Evolutionary conservation across 352 stramenopile species (phyloP), one percentile per base, ranked within the genome.

Genomic region (Phytophthora agathidicida): DNA sequence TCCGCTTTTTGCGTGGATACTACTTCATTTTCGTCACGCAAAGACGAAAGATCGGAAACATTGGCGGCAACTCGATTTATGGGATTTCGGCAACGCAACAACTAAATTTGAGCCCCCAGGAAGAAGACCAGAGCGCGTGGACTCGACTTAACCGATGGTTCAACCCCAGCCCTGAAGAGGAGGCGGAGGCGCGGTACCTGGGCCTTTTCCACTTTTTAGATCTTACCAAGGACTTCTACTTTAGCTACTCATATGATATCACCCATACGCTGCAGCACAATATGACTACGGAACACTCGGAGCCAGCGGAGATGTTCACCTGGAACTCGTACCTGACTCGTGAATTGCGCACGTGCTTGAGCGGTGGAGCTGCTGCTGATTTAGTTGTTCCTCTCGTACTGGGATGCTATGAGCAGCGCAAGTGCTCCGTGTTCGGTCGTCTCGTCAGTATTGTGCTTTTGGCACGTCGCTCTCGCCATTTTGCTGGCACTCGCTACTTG

Each of bases 151-250:
- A 90, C 36, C 77, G 85, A 4, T 94, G 85, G 87, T 72, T 96
- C 45, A 94, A 94, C 49, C 80, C 85, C 8, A 93, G 75, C 39
- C 71, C 86, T 3, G 80, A 93, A 31, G 87, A 96, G 60, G 83
- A 94, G 43, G 87, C 86, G 3, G 87, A 96, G 43, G 84, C 83
- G 30, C 71, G 86, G 6, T 99, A 99, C 77, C 80, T 99, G 41
- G 91, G 88, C 0, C 73, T 99, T 0, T 99, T 99, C 65, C 96
- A 99, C 65, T 98, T 99, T 45, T 80, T 99, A 35, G 97, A 99
- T 68, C 80, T 99, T 16, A 98, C 96, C 7, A 99, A 99, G 62
- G 98, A 99, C 61, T 99, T 99, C 68, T 99, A 96, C 80, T 99
- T 99, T 71, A 98, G 86, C 45, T 99, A 99, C 67, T 98, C 95